Percentiles rank a stretch among this genome's conserved stretches.
Conservation (phyloP, 176 grass and related monocot species). For the Rhynchospora pubera region DNA sequence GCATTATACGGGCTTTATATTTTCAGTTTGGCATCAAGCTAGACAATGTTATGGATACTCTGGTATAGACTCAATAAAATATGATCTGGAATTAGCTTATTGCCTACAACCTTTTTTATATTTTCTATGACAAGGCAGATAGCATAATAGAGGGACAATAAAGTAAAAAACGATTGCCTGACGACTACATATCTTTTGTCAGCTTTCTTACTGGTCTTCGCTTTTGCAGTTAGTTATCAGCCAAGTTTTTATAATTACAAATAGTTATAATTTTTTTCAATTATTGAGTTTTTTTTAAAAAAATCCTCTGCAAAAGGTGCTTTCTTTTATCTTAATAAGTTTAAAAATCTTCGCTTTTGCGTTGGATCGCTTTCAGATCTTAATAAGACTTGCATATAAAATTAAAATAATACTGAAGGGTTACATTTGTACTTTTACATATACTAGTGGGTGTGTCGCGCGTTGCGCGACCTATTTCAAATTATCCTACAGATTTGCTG, state of each 20-base stretch:
- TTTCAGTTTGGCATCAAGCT: slow-evolving; percentile 98
- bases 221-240: slow-evolving; percentile 46
- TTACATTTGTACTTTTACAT: too few relatives aligned
- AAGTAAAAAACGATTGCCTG: slow-evolving; percentile 49
- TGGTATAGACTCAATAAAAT: slow-evolving; percentile 44
- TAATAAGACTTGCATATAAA: too few relatives aligned
- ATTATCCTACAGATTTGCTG: too few relatives aligned
- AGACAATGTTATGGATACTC: slow-evolving; percentile 90
- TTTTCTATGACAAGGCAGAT: slow-evolving; percentile 48
- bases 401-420: too few relatives aligned
- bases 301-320: neutral
- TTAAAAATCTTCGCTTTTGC: too few relatives aligned
- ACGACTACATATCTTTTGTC: slow-evolving; percentile 91
- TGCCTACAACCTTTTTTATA: neutral
- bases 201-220: slow-evolving; percentile 80
- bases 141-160: slow-evolving; percentile 86
- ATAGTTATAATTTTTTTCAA: neutral
- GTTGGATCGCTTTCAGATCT: too few relatives aligned
- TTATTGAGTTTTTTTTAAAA: neutral
- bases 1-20: slow-evolving; percentile 68
- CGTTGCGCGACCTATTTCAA: too few relatives aligned
- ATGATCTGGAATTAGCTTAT: neutral
- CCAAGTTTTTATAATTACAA: neutral
- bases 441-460: too few relatives aligned
- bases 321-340: too few relatives aligned